Percentiles rank a stretch among this genome's conserved stretches.
Evolutionary conservation across 2,329 filamentous ascomycete species (phyloP).

Genomic region (Colletotrichum chrysophilum): DNA sequence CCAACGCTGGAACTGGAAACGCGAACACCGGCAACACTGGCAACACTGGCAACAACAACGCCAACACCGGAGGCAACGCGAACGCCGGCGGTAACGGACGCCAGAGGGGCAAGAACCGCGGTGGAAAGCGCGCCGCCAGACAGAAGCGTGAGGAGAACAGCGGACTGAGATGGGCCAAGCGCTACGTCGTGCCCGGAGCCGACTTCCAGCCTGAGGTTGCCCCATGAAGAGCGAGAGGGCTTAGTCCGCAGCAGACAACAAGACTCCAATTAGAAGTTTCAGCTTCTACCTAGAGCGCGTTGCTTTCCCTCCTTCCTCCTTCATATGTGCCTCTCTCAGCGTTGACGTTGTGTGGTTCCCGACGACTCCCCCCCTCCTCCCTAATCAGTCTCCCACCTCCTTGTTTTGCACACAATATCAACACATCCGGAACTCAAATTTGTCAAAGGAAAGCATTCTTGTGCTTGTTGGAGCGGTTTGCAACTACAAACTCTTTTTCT

Average conservation of each 20-base stretch:
- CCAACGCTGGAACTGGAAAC: constrained; percentile 4
- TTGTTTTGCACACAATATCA: background rate
- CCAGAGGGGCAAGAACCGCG: background rate
- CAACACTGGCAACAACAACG: constrained; percentile 19
- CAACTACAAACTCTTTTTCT: background rate
- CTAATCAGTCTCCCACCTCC: background rate
- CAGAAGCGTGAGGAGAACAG: background rate
- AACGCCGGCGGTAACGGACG: background rate
- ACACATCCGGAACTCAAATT: background rate
- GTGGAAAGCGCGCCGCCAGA: background rate
- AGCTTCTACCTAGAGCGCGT: background rate
- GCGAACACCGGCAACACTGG: constrained; percentile 19
- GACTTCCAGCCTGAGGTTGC: constrained; percentile 3
- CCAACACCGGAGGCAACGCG: background rate
- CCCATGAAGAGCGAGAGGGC: background rate
- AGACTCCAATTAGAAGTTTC: background rate
- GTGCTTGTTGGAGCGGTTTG: background rate
- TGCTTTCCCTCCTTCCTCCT: background rate
- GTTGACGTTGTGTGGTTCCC: background rate
- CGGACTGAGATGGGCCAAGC: constrained; percentile 12
- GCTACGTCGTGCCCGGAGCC: constrained; percentile 7
- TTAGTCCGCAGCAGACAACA: background rate
- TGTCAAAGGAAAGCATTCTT: background rate
- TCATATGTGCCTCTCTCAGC: background rate
- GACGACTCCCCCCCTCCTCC: background rate